Base-by-base conservation (phyloP, 805 yeast species). In the Yarrowia sp. region DNA sequence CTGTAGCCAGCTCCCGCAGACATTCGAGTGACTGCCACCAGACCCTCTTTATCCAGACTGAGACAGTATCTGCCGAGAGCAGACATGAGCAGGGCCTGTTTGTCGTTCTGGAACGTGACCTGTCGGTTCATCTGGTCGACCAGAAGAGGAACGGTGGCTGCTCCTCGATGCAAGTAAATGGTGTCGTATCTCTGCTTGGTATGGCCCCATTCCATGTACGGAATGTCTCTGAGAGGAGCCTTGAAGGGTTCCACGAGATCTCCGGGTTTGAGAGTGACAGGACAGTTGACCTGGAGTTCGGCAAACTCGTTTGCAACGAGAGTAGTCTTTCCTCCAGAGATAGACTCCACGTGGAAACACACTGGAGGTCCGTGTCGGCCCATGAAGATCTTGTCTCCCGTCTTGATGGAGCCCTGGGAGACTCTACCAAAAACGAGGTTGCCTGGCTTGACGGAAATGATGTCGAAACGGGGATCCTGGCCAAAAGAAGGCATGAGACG, bases 181-280 rank as follows among this genome's bases (percentile, higher is more conserved):
- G 61, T 54, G 5, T 54, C 61, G 35, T 8, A 54, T 54, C 61
- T 17, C 61, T 54, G 61, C 61, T 54, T 54, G 26, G 35, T 38
- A 35, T 54, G 61, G 24, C 46, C 61, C 61, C 61, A 54, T 26
- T 54, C 61, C 44, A 54, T 54, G 46, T 54, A 54, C 19, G 61
- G 61, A 28, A 54, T 54, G 35, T 36, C 44, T 38, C 61, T 24
- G 61, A 54, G 61, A 10, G 61, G 61, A 10, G 61, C 38, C 46
- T 54, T 54, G 61, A 38, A 54, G 35, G 61, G 61, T 33, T 54
- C 61, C 10, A 54, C 12, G 14, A 36, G 46, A n/a, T 54, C 61
- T 17, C 61, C 61, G 30, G 61, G n/a, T 33, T 54, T 54, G 36
- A 54, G 61, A 8, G 44, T 26, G 19, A 38, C 24, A 14, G 61